These are phyloP conservation scores for Triglochin maritima DNA, from an alignment of 106 monocot species.

Conservation along the genomic window DNA sequence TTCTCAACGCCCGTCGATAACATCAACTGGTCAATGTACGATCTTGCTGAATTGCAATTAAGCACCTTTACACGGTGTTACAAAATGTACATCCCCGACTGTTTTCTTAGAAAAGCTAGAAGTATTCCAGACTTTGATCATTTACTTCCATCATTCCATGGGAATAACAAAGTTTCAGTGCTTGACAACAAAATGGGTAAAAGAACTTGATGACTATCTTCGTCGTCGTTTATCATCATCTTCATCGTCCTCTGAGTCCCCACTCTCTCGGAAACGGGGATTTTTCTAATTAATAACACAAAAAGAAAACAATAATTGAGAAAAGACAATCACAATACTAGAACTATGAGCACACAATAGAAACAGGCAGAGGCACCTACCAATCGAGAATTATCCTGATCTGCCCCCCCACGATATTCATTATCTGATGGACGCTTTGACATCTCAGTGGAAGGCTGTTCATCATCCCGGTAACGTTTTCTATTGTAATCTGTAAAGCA, in stretches of 20 bases:
- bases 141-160: too few species aligned
- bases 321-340: background rate
- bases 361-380: background rate
- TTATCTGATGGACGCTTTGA: conserved; percentile 39
- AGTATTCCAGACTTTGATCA: too few species aligned
- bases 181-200: background rate
- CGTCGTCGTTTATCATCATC: conserved; percentile 65
- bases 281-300: conserved; percentile 48
- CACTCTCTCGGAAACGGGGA: conserved; percentile 76
- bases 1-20: too few species aligned
- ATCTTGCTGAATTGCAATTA: too few species aligned
- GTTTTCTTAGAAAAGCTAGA: too few species aligned
- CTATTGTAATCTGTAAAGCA: conserved; percentile 41
- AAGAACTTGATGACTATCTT: conserved; percentile 8
- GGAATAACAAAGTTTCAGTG: too few species aligned
- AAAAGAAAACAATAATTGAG: background rate
- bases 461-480: conserved; percentile 71
- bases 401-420: conserved; percentile 37
- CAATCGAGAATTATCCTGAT: conserved; percentile 30
- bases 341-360: background rate
- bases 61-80: too few species aligned
- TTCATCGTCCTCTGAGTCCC: conserved; percentile 82
- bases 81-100: too few species aligned
- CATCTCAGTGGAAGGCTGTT: conserved; percentile 26
- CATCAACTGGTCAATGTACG: too few species aligned